Evolutionary conservation across 352 stramenopile species (phyloP), one percentile per base, ranked within the genome.

Genomic region (Globisporangium splendens): DNA sequence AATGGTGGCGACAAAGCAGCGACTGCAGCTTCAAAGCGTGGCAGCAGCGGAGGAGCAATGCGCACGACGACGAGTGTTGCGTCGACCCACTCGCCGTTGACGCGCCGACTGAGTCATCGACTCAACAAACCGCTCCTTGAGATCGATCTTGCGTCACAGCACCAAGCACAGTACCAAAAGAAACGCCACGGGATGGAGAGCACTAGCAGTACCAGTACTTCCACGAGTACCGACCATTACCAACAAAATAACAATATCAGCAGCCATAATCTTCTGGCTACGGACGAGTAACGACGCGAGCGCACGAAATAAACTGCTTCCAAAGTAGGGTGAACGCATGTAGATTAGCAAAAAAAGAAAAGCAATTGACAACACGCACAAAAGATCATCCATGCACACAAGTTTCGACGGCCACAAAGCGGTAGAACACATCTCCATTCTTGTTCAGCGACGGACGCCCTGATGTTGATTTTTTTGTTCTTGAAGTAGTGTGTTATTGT

Each of bases 81-180:
- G 3, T 13, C 56, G 14, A 63, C 56, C 15, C 46, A 68, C 43
- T 69, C 72, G 41, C 57, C 67, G 44, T 24, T 75, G 39, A 62
- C 72, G 15, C 57, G 73, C 22, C 72, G 72, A 22, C 65, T 77
- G 12, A 79, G 57, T n/a, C 72, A 64, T 31, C 31, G 24, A 31
- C 24, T 6, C 24, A 31, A 55, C 39, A 87, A 87, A 38, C 77
- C 74, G 3, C 74, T 73, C 59, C 65, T 74, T 44, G 55, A 77
- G 50, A 68, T 84, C 52, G 65, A 87, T 44, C 50, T 87, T 43
- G 38, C 63, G 1, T 63, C 64, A 18, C 65, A 62, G 38, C 58
- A 31, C 24, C 24, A 31, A 31, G 5, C 59, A 56, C 59, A 77
- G 50, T 47, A 66, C 14, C 59, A 64, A 42, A 58, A 56, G 50